Conservation (phyloP, 2,329 filamentous ascomycete species). For the Fusarium fracticaudum region DNA sequence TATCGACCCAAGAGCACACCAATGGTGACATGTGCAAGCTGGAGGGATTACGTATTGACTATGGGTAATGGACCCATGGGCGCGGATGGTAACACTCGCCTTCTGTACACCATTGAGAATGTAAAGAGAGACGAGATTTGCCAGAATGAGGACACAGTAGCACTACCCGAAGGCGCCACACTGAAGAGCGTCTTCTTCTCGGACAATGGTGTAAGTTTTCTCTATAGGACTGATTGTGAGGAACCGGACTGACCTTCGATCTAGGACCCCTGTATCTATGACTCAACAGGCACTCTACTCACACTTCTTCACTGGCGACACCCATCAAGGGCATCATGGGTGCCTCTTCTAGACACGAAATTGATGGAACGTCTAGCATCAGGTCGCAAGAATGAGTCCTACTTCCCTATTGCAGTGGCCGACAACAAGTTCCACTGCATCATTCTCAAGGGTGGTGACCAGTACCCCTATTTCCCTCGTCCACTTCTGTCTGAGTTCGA, state of each 20-base stretch:
- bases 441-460: constrained; percentile 94
- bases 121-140: constrained; percentile 93
- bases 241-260: neutral
- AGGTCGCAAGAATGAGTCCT: constrained; percentile 87
- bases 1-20: constrained; percentile 92
- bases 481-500: constrained; percentile 93
- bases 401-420: constrained; percentile 95
- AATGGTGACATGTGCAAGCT: constrained; percentile 91
- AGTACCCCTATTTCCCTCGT: constrained; percentile 91
- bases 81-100: constrained; percentile 77
- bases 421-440: constrained; percentile 97
- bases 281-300: constrained; percentile 87
- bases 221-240: neutral
- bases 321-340: constrained; percentile 86
- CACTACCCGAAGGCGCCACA: constrained; percentile 77
- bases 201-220: constrained; percentile 76
- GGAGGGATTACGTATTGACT: constrained; percentile 95
- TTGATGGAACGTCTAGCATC: constrained; percentile 82
- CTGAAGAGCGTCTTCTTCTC: constrained; percentile 91
- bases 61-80: constrained; percentile 91
- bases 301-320: constrained; percentile 91
- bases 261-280: constrained; percentile 94
- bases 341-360: constrained; percentile 90
- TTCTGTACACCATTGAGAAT: constrained; percentile 94
- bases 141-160: constrained; percentile 92